Conservation (phyloP, 306 rosid genomes). For the Pyrus pyrifolia region DNA sequence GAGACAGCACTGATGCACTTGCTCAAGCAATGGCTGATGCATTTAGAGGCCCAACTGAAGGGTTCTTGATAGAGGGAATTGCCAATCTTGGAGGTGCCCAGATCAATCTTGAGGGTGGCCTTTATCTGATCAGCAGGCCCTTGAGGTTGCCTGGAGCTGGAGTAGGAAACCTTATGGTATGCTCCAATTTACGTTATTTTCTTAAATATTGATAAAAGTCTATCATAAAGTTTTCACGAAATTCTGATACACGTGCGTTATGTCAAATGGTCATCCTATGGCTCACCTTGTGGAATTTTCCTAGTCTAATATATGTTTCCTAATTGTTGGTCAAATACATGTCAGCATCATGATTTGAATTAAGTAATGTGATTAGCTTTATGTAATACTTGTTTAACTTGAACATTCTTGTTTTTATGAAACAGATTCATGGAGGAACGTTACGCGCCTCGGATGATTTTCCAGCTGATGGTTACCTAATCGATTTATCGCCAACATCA, state of each 20-base stretch:
- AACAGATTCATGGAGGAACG: constrained; percentile 88
- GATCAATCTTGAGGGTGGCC: constrained; percentile 75
- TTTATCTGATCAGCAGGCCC: constrained; percentile 50
- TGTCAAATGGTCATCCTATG: constrained; percentile 17
- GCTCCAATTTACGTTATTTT: neutral
- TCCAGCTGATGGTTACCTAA: constrained; percentile 48
- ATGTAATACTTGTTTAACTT: neutral
- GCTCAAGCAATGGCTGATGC: constrained; percentile 62
- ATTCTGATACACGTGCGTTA: neutral
- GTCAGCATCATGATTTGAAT: neutral
- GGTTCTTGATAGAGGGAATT: constrained; percentile 51
- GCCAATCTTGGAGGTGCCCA: constrained; percentile 70
- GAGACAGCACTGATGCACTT: constrained; percentile 69
- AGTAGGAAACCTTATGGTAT: constrained; percentile 81
- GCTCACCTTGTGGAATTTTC: neutral
- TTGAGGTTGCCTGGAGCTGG: constrained; percentile 46
- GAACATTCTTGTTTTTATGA: neutral
- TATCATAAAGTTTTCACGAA: neutral
- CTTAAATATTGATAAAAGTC: neutral
- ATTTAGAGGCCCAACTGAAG: constrained; percentile 23
- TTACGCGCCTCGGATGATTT: constrained; percentile 60
- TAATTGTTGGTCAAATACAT: neutral
- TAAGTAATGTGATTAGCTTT: too few relatives aligned
- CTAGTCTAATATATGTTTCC: neutral
- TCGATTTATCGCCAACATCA: constrained; percentile 55